phyloP scores from a whole-genome alignment of 257 asterid species.

The Fraxinus quadrangulata region DNA sequence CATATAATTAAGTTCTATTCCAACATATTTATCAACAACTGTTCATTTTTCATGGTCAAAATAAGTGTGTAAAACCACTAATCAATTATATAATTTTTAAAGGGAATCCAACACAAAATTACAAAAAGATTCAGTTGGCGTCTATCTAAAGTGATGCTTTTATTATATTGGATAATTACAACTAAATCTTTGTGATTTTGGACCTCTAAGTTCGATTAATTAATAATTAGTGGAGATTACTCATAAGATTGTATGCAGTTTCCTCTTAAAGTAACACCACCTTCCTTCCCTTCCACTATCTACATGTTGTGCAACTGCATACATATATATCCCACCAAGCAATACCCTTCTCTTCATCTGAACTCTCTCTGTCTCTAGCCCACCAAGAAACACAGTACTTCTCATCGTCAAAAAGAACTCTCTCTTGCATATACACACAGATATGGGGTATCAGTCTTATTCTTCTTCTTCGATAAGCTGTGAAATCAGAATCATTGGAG shows the following conservation, averaged over 20 bases:
- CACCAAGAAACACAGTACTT: neutral
- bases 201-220: neutral
- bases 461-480: constrained; percentile 31
- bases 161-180: no score
- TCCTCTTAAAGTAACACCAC: neutral
- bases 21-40: no score
- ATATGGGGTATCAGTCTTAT: constrained; percentile 33
- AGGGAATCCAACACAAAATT: constrained; percentile 19
- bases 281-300: neutral
- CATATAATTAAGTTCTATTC: no score
- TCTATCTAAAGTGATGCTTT: no score
- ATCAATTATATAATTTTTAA: no score
- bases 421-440: constrained; percentile 8
- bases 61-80: no score
- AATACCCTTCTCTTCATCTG: neutral
- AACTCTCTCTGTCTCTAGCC: neutral
- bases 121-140: no score
- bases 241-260: neutral
- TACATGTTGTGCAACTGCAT: neutral
- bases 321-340: neutral
- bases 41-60: no score
- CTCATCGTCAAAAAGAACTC: neutral
- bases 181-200: constrained; percentile 15
- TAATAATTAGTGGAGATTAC: neutral
- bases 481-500: constrained; percentile 49